Base-by-base conservation (phyloP, 2,329 filamentous ascomycete species). In the Setomelanomma holmii region DNA sequence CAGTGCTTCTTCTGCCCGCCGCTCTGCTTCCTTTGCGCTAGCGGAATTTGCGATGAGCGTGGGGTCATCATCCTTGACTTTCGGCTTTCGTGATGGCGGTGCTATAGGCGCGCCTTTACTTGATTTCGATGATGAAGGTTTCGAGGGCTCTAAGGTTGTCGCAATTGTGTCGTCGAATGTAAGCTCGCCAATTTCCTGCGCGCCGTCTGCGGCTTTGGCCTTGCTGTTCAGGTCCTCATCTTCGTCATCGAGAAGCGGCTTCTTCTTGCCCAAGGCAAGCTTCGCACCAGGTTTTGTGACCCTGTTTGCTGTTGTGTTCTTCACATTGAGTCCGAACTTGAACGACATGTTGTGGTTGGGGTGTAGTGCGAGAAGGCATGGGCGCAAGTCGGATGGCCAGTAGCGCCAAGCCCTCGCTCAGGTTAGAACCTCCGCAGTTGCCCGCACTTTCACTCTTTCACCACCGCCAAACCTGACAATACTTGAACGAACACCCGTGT, bases 1-100 rank as follows among this genome's bases (percentile, higher is more conserved):
- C 55, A 86, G 80, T 2, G 89, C 89, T 14, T 85, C 84, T 57
- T 86, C 80, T 33, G 85, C 83, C 61, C 89, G 82, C 62, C 84
- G 86, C 46, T 84, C 83, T 21, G 88, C 85, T 23, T 85, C 79
- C 24, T 88, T 79, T 1, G 84, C 77, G 63, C 85, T 84, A 3
- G 89, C 89, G 1, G 91, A 81, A 66, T 92, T 88, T 61, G 85
- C 87, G 68, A 75, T 69, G 23, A 59, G 63, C 5, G 68, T 69
- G n/a, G 74, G 71, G 45, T 66, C 68, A 49, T 66, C 64, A 45
- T 74, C 65, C 67, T 64, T 71, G 2, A 61, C 53, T 20, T 63
- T 60, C 4, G 58, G 77, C 75, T 50, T 82, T 73, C 61, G 68
- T 5, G 68, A 68, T 3, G 71, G 74, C 20, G 72, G 71, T 24